These are phyloP conservation scores for Candida nitratophila DNA, from an alignment of 805 yeast genomes.

Conservation along the genomic window DNA sequence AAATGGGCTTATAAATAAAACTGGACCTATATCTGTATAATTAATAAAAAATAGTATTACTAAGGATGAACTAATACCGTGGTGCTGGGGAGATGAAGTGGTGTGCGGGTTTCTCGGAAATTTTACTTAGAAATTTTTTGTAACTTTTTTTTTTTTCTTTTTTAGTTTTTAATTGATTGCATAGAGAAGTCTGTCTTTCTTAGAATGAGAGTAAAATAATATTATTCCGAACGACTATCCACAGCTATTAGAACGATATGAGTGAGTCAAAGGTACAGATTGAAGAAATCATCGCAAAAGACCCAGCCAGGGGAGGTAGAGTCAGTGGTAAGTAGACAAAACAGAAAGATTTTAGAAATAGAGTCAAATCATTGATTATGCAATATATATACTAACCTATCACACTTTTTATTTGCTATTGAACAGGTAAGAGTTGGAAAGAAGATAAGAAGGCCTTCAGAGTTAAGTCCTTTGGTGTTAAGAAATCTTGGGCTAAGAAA, in stretches of 20 bases:
- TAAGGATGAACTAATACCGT: no score
- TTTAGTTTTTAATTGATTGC: no score
- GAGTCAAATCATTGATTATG: no score
- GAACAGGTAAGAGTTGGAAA: slow-evolving; percentile 71
- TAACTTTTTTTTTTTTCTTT: no score
- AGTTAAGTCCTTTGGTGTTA: slow-evolving; percentile 53
- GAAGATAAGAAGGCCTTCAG: slow-evolving; percentile 60
- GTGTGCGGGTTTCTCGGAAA: no score
- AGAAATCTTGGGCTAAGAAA: slow-evolving; percentile 57
- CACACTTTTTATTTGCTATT: slow-evolving; percentile 24
- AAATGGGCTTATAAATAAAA: slow-evolving; percentile 38
- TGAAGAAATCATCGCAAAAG: background rate
- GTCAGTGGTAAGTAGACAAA: slow-evolving; percentile 1
- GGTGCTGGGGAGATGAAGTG: no score
- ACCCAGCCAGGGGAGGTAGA: background rate
- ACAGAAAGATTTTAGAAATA: background rate
- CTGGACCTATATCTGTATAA: no score
- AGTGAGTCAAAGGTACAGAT: background rate
- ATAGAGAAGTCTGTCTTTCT: no score
- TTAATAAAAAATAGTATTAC: no score
- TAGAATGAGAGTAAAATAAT: no score
- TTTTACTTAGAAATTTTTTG: no score
- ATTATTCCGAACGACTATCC: no score
- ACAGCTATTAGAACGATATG: background rate
- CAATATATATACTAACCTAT: background rate